Evolutionary conservation across 2,329 filamentous ascomycete genomes (phyloP), one percentile per base, ranked within the genome.

Genomic region (Colletotrichum sp.): DNA sequence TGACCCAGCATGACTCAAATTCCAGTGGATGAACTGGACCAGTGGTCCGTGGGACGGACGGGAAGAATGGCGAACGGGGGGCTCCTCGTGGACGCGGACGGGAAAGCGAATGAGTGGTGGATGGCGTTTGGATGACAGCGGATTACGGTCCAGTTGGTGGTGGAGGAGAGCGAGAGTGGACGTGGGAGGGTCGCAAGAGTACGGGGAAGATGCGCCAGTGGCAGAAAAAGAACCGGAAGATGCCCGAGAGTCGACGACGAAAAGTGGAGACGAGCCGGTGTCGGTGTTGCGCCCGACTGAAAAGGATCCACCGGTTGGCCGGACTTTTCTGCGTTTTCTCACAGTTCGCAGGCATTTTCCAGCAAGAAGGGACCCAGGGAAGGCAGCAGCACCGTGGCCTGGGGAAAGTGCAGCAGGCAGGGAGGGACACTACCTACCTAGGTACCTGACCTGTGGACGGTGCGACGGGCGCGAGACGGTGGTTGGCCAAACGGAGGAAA

Each of bases 221-320:
- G 21, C 64, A 72, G 58, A 63, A 57, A 70, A 70, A 38, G 6
- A 70, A 16, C 33, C 72, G 72, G 72, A 72, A 67, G 63, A 67
- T 74, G 72, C 24, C 68, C 72, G 69, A 43, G 47, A n/a, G 12
- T 24, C 62, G 31, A 54, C 8, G 47, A 66, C 43, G n/a, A 29
- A 27, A 43, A 31, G 47, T 54, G 62, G 68, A 51, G 43, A 29
- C 15, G 8, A 21, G 29, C 16, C 38, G 68, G 51, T 21, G 36
- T 29, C 33, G n/a, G 61, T 34, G 58, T 21, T 58, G 66, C 66
- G 51, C 58, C 70, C 58, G 59, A 69, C 59, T 51, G 27, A 69
- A 21, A 69, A 58, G 36, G 66, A 33, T 33, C 15, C n/a, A 58
- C 67, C 68, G 51, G 34, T 33, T 62, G 55, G 55, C 36, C 55